A percentile compares a stretch with the other conserved stretches of the same genome.
Conservation (phyloP, 2,329 filamentous ascomycete genomes). For the Talaromyces funiculosus region DNA sequence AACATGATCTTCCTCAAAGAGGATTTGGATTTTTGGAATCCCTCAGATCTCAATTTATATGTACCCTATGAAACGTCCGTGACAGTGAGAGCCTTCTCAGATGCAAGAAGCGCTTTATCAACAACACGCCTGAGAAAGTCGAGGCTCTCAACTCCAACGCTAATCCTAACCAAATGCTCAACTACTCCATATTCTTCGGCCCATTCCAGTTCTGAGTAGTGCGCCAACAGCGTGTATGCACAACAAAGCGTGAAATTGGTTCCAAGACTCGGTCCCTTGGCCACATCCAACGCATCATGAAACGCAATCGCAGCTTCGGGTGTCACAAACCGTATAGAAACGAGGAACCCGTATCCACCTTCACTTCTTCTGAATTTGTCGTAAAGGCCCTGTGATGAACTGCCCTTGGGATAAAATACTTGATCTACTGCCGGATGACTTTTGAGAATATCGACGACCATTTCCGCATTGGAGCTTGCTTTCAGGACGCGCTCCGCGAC, state of each 20-base stretch:
- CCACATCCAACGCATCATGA: constrained; percentile 27
- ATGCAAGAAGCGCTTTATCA: background rate
- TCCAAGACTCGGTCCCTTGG: constrained; percentile 27
- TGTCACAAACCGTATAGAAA: constrained; percentile 21
- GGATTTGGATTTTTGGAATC: no score
- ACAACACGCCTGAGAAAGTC: background rate
- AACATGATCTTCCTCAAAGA: no score
- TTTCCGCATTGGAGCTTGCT: constrained; percentile 18
- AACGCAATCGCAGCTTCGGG: constrained; percentile 21
- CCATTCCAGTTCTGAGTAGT: constrained; percentile 25
- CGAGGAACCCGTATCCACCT: constrained; percentile 23
- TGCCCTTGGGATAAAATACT: constrained; percentile 21
- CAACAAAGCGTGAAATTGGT: constrained; percentile 25
- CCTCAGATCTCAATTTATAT: no score
- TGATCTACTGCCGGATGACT: constrained; percentile 16
- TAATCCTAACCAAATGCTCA: constrained; percentile 20
- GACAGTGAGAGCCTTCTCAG: background rate
- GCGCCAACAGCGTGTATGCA: constrained; percentile 22
- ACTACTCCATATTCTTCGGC: constrained; percentile 24
- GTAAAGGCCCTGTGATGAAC: constrained; percentile 16
- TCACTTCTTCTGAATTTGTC: constrained; percentile 17
- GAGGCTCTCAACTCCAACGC: constrained; percentile 17
- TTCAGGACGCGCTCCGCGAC: constrained; percentile 19
- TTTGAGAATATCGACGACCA: constrained; percentile 20
- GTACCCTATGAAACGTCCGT: background rate